Conservation (phyloP, 352 stramenopile species). For the Phytophthora chlamydospora region DNA sequence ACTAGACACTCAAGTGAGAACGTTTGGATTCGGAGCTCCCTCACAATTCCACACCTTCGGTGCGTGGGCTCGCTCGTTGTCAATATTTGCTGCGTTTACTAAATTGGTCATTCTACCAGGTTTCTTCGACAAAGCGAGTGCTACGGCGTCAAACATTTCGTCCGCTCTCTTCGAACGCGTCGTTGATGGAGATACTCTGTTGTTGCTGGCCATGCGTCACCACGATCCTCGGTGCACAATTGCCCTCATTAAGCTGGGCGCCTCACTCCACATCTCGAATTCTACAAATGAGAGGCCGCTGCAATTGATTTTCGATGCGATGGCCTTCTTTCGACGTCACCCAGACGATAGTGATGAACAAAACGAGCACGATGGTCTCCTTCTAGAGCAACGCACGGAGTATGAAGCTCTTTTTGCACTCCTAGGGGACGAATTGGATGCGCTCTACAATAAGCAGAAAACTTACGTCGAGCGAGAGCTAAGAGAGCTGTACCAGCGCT, state of each 20-base stretch:
- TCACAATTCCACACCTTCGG: slow-evolving; percentile 61
- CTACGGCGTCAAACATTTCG: slow-evolving; percentile 7
- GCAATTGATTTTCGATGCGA: slow-evolving; percentile 39
- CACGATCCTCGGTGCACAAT: slow-evolving; percentile 39
- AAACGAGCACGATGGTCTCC: background rate
- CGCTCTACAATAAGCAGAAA: slow-evolving; percentile 39
- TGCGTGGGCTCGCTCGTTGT: slow-evolving; percentile 10
- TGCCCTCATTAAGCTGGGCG: slow-evolving; percentile 39
- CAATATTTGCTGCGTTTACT: background rate
- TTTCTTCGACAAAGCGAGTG: slow-evolving; percentile 49
- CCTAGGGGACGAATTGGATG: slow-evolving; percentile 29
- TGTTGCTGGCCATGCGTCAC: slow-evolving; percentile 55
- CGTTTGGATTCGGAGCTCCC: slow-evolving; percentile 52
- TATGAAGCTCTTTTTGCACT: slow-evolving; percentile 47
- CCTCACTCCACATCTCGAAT: slow-evolving; percentile 43
- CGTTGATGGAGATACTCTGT: slow-evolving; percentile 55
- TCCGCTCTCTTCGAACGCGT: slow-evolving; percentile 43
- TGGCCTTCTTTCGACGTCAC: slow-evolving; percentile 38
- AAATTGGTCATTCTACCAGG: slow-evolving; percentile 28
- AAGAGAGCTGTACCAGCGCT: slow-evolving; percentile 44
- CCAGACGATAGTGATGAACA: slow-evolving; percentile 13
- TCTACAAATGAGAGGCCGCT: slow-evolving; percentile 39
- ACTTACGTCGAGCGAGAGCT: slow-evolving; percentile 34
- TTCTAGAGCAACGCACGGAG: slow-evolving; percentile 20
- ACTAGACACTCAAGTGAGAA: slow-evolving; percentile 45